Conservation (phyloP, 2,329 filamentous ascomycete genomes). For the Cercospora zeina region DNA sequence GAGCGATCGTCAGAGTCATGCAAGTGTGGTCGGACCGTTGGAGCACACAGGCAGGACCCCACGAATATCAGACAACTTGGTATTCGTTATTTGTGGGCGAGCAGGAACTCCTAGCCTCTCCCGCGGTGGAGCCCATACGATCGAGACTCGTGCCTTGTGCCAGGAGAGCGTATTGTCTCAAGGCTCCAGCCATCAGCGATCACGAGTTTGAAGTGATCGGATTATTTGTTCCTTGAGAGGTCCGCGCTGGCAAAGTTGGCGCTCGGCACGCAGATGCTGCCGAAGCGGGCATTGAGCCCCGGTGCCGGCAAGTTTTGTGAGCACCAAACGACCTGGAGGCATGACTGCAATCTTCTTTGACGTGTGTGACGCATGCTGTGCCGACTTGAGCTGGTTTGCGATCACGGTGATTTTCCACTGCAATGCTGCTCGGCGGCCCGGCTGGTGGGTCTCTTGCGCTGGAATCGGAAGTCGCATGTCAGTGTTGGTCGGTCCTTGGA, state of each 20-base stretch:
- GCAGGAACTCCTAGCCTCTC: background rate
- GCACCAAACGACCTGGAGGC: background rate
- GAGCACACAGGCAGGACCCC: background rate
- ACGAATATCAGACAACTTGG: background rate
- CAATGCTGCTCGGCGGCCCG: background rate
- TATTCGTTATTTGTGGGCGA: background rate
- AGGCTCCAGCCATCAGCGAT: background rate
- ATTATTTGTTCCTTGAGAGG: background rate
- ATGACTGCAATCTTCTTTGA: background rate
- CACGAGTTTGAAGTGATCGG: background rate
- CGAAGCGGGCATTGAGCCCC: background rate
- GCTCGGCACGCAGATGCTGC: background rate
- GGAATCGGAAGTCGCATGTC: background rate
- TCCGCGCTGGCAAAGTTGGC: background rate
- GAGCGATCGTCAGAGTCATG: background rate
- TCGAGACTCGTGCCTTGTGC: background rate
- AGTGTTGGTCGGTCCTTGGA: background rate
- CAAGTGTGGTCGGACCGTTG: background rate
- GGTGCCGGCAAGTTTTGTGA: background rate
- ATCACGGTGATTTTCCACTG: background rate
- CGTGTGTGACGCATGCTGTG: background rate
- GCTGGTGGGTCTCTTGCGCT: background rate
- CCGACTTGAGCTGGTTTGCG: background rate
- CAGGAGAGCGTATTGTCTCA: background rate
- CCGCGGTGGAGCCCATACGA: background rate